Evolutionary conservation across 1,139 yeast species (phyloP).

Genomic region (Yamadazyma oceani): DNA sequence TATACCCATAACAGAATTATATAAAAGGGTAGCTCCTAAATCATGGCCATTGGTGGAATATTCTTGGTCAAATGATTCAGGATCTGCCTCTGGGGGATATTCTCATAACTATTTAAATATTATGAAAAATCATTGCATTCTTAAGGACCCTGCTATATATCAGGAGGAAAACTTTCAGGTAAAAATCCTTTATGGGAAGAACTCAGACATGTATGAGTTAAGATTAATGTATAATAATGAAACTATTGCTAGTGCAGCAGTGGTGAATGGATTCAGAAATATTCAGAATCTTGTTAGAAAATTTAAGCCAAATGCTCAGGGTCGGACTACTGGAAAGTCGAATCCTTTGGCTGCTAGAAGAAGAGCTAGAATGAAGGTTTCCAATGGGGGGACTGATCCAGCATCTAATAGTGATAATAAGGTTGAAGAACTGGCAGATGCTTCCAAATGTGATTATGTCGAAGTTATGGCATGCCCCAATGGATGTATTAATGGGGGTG

Average conservation of each 20-base stretch:
- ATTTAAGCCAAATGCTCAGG: conserved; percentile 48
- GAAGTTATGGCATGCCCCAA: conserved; percentile 99
- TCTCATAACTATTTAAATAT: conserved; percentile 58
- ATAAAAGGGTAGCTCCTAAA: conserved; percentile 44
- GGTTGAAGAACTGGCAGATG: conserved; percentile 49
- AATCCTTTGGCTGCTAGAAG: conserved; percentile 45
- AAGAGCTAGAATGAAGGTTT: conserved; percentile 30
- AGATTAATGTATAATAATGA: conserved; percentile 40
- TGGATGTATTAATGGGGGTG: conserved; percentile 98
- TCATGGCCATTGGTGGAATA: conserved; percentile 58
- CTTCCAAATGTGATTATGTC: conserved; percentile 73
- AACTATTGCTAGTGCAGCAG: conserved; percentile 64
- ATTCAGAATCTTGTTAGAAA: conserved; percentile 90
- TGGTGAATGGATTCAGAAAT: conserved; percentile 89
- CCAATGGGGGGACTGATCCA: conserved; percentile 22
- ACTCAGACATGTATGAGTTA: conserved; percentile 73
- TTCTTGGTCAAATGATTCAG: conserved; percentile 73
- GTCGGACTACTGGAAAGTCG: conserved; percentile 5
- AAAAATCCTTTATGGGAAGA: conserved; percentile 56
- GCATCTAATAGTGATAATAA: conserved; percentile 22
- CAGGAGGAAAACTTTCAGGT: conserved; percentile 25
- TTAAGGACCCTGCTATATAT: conserved; percentile 20
- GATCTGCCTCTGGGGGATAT: conserved; percentile 91
- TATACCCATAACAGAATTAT: conserved; percentile 23
- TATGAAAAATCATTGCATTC: conserved; percentile 30